Evolutionary conservation across 257 asterid species (phyloP), one percentile per base, ranked within the genome.

Genomic region (Solanum piurae): DNA sequence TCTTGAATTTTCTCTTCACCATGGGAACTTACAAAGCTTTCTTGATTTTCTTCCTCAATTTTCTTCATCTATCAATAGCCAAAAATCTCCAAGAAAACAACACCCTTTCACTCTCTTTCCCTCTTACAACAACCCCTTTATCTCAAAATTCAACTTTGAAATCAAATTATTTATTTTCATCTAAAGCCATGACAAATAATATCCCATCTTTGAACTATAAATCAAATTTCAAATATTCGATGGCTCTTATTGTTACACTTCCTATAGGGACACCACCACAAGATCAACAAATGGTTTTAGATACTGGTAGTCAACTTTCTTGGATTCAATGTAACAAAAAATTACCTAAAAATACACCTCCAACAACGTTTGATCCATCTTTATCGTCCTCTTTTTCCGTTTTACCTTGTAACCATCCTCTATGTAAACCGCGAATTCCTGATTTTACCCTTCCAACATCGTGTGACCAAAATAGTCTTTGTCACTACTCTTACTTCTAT

Each of bases 251-350:
- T 29, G 94, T 94, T 14, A 91, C 97, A 9, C 96, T 97, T 66
- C 97, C 97, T 2, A 94, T 97, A 23, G 99, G 98, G 12, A 97
- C 98, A 64, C 99, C 98, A 16, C 97, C 98, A 34, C 99, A 97
- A 91, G 74, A 87, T 5, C 97, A 94, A 86, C 93, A 92, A 25
- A 94, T 95, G 98, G 98, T 95, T 9, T 44, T 97, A 83, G 99
- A 97, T 89, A 97, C 98, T 18, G 98, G 99, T 23, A 94, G 98
- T 93, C 98, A 97, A 91, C 97, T 97, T 13, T 93, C 98, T 0
- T 97, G 99, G 99, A 94, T 93, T 82, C 98, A 93, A 88, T 95
- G 98, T 92, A 92, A 93, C 90, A 89, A 91, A 64, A 90, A 92
- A 42, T 13, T 90, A 21, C 92, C 93, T 0, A 69, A 49, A 52